A percentile compares a stretch with the other conserved stretches of the same genome.
Evolutionary conservation across 371 early-diverging fungal species (phyloP).

Genomic region (Haplosporangium sp.): DNA sequence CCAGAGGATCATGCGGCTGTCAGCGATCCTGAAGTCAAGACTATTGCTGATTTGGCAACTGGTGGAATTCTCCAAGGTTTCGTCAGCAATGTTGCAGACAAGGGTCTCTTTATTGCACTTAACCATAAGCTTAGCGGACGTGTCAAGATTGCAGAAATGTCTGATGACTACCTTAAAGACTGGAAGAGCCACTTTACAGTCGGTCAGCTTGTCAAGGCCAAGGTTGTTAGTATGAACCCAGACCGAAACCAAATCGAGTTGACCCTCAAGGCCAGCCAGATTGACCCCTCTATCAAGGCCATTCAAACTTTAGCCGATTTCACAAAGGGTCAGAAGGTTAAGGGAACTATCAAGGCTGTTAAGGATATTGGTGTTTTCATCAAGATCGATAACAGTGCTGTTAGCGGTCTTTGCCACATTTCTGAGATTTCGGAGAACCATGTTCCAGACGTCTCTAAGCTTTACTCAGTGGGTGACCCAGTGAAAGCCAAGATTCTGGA

Average conservation of each 20-base stretch:
- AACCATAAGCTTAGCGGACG: constrained; percentile 75
- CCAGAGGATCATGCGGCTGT: constrained; percentile 45
- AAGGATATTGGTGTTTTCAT: constrained; percentile 80
- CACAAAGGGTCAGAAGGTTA: constrained; percentile 71
- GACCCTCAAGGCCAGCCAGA: constrained; percentile 66
- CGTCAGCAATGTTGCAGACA: constrained; percentile 75
- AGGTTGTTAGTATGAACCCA: constrained; percentile 66
- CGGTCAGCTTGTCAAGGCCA: constrained; percentile 82
- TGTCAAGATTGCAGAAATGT: constrained; percentile 89
- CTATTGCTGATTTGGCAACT: constrained; percentile 60
- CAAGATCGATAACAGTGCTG: constrained; percentile 68
- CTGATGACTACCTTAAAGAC: constrained; percentile 87
- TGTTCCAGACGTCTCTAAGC: constrained; percentile 57
- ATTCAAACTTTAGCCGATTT: constrained; percentile 62
- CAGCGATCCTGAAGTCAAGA: constrained; percentile 61
- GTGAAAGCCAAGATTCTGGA: constrained; percentile 79
- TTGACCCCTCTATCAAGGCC: constrained; percentile 73
- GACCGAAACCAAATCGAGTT: constrained; percentile 56
- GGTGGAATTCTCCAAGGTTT: constrained; percentile 79
- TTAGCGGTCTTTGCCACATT: constrained; percentile 80
- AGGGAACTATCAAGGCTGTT: constrained; percentile 74
- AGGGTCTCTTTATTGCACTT: constrained; percentile 83
- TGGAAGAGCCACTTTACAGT: constrained; percentile 77
- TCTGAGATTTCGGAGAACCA: constrained; percentile 72
- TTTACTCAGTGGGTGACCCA: constrained; percentile 79